Evolutionary conservation across 2,329 filamentous ascomycete species (phyloP), one percentile per base, ranked within the genome.

Genomic region (Venturia carpophila): DNA sequence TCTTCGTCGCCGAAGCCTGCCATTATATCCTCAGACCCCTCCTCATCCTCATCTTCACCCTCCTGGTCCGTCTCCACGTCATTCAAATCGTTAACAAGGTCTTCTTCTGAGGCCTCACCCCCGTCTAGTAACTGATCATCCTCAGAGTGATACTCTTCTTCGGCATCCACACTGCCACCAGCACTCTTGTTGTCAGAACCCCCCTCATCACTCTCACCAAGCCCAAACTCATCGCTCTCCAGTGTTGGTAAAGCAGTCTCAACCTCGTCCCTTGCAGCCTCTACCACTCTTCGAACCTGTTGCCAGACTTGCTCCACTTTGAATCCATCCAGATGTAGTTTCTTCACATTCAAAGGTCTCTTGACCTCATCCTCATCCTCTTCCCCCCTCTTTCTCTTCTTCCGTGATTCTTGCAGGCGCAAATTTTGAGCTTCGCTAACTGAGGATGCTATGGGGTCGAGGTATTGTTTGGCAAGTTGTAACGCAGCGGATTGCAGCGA

Each of bases 221-320:
- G 30, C 63, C 61, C 63, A 66, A 27, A 65, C 66, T 60, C 60
- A 64, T 42, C 60, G 17, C 34, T 11, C 68, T 49, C 69, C 67
- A 7, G 73, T 71, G 45, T 66, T 41, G 21, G 63, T 74, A 75
- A 61, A 75, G 76, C 55, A 69, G 72, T 76, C 70, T 84, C 80
- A 3, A 84, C 79, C 71, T 87, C 82, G 21, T 78, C 75, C 55
- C 79, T 78, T 7, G 87, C 77, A 60, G 86, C 84, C 68, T 89
- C 83, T 66, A 97, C 87, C 24, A 97, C 91, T 70, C 90, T 86
- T 72, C 87, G 88, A 10, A 91, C 89, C 78, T 99, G 94, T 75
- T 97, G 91, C 90, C 93, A 99, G 55, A 99, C 87, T 76, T 97
- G 93, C 24, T 87, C 85, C 13, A 90, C 87, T 70, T 89, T 90